phyloP scores from a whole-genome alignment of 108 stramenopile species.

The Nitzschia putrida region DNA sequence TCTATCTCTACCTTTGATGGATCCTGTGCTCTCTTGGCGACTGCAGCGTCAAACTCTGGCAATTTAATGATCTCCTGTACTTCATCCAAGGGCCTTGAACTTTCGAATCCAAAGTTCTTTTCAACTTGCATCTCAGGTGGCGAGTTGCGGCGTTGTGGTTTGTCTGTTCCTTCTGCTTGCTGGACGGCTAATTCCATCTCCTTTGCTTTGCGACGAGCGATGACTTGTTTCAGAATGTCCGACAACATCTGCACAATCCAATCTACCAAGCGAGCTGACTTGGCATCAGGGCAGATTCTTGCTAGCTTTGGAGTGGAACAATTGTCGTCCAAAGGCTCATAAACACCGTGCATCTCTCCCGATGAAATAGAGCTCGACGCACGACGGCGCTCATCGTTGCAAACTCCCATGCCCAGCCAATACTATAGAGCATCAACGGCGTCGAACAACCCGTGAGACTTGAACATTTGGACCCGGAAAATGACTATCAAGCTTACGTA shows the following conservation, averaged over 20 bases:
- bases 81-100: too few species aligned
- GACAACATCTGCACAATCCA: constrained; percentile 20
- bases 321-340: background rate
- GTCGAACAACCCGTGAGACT: too few species aligned
- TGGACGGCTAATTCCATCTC: background rate
- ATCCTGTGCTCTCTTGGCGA: background rate
- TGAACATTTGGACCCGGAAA: too few species aligned
- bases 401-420: too few species aligned
- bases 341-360: background rate
- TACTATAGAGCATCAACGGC: background rate
- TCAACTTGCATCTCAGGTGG: too few species aligned
- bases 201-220: constrained; percentile 3
- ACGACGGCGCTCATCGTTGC: too few species aligned
- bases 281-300: background rate
- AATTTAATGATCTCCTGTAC: too few species aligned
- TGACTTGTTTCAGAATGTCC: constrained; percentile 21
- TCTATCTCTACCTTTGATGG: background rate
- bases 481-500: too few species aligned
- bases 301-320: background rate
- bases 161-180: background rate
- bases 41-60: too few species aligned
- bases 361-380: too few species aligned
- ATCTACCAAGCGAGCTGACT: constrained; percentile 14
- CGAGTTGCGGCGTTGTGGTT: too few species aligned
- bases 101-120: too few species aligned